Percentiles rank a stretch among this genome's conserved stretches.
Conservation (phyloP, 2,329 filamentous ascomycete genomes). For the Ascochyta viciae-villosae region DNA sequence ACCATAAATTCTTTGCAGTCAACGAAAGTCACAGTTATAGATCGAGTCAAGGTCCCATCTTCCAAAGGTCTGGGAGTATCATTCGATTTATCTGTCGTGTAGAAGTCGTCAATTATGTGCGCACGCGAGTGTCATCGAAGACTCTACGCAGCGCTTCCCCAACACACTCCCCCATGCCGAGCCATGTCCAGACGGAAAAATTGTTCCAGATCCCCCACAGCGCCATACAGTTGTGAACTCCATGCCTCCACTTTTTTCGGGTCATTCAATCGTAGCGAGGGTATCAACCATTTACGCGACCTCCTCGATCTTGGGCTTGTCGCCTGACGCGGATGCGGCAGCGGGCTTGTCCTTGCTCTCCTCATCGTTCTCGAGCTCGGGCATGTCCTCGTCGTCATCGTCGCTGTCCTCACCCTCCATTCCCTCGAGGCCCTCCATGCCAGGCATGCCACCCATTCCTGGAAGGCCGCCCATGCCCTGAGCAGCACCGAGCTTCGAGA, state of each 20-base stretch:
- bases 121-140: conserved; percentile 1
- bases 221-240: conserved; percentile 12
- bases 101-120: conserved; percentile 16
- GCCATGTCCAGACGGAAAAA: neutral
- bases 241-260: conserved; percentile 6
- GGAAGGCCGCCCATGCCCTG: conserved; percentile 43
- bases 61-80: conserved; percentile 8
- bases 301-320: conserved; percentile 57
- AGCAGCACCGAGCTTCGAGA: conserved; percentile 77
- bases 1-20: neutral
- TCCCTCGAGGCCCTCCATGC: conserved; percentile 32
- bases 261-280: conserved; percentile 22
- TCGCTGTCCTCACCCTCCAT: conserved; percentile 53
- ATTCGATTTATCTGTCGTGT: conserved; percentile 15
- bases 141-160: conserved; percentile 9
- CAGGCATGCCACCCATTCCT: conserved; percentile 35
- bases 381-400: conserved; percentile 76
- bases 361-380: conserved; percentile 63
- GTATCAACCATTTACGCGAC: conserved; percentile 39
- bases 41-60: neutral
- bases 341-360: conserved; percentile 41
- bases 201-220: conserved; percentile 4
- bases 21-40: neutral
- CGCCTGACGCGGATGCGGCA: conserved; percentile 30
- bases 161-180: conserved; percentile 4